Conservation (phyloP, 2,329 filamentous ascomycete genomes). For the Cordyceps sp. region DNA sequence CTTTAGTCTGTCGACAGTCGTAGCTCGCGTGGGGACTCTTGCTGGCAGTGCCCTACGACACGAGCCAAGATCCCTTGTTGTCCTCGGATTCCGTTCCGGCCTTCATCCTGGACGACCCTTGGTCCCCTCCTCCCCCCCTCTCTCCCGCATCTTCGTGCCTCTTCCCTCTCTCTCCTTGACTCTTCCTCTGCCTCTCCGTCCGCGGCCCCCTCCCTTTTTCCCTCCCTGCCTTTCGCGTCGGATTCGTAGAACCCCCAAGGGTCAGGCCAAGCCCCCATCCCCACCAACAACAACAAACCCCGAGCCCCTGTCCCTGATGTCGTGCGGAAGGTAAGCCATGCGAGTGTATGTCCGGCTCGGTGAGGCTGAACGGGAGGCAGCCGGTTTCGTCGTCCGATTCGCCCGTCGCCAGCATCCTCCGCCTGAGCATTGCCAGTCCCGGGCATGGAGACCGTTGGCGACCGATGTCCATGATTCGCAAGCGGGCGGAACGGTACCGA, state of each 20-base stretch:
- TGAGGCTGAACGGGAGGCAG: constrained; percentile 1
- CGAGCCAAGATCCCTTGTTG: neutral
- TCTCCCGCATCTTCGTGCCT: neutral
- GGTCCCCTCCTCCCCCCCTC: too few species aligned
- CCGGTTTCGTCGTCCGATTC: constrained; percentile 1
- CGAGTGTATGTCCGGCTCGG: neutral
- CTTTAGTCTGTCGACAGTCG: constrained; percentile 3
- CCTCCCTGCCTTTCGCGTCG: too few species aligned
- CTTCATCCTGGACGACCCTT: too few species aligned
- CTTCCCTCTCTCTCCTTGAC: neutral
- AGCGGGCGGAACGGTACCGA: neutral
- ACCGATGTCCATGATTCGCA: neutral
- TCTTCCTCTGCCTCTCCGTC: neutral
- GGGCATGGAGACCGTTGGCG: neutral
- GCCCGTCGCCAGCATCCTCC: neutral
- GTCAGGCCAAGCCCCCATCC: too few species aligned
- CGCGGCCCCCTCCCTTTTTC: too few species aligned
- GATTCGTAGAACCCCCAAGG: too few species aligned
- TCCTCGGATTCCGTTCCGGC: neutral
- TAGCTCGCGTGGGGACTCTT: neutral
- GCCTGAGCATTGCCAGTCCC: neutral
- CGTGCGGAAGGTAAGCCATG: constrained; percentile 1
- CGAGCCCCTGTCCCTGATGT: neutral
- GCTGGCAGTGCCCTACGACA: neutral
- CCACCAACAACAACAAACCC: too few species aligned